Evolutionary conservation across 176 grass and related monocot genomes (phyloP).

Genomic region (Dactylis glomerata): DNA sequence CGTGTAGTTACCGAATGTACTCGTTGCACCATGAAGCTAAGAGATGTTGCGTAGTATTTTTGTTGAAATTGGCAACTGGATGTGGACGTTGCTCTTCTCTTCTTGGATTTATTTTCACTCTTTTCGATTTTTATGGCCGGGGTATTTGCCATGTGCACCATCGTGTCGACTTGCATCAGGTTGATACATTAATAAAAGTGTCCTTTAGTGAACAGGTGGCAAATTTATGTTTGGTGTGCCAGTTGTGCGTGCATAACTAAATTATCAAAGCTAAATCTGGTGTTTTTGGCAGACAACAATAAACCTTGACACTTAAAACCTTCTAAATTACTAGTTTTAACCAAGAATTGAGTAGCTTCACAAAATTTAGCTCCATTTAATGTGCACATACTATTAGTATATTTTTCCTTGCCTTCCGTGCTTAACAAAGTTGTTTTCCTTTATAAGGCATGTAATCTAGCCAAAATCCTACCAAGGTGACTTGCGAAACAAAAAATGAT

Average conservation of each 20-base stretch:
- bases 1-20: too few species aligned
- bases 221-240: neutral
- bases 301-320: neutral
- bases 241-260: neutral
- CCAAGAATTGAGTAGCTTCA: neutral
- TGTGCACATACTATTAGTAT: neutral
- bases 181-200: neutral
- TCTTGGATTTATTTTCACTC: too few species aligned
- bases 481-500: neutral
- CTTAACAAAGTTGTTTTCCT: neutral
- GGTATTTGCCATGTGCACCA: too few species aligned
- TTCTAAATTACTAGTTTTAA: neutral
- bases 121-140: too few species aligned
- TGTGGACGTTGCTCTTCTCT: too few species aligned
- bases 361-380: neutral
- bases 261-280: neutral
- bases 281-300: neutral
- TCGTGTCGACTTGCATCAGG: neutral
- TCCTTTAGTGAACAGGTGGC: neutral
- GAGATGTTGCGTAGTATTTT: neutral
- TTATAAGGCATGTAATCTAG: neutral
- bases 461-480: neutral
- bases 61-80: neutral
- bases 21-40: neutral
- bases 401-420: too few species aligned